phyloP scores from a whole-genome alignment of 192 early-diverging fungal genomes.

The Coemansia sp. region DNA sequence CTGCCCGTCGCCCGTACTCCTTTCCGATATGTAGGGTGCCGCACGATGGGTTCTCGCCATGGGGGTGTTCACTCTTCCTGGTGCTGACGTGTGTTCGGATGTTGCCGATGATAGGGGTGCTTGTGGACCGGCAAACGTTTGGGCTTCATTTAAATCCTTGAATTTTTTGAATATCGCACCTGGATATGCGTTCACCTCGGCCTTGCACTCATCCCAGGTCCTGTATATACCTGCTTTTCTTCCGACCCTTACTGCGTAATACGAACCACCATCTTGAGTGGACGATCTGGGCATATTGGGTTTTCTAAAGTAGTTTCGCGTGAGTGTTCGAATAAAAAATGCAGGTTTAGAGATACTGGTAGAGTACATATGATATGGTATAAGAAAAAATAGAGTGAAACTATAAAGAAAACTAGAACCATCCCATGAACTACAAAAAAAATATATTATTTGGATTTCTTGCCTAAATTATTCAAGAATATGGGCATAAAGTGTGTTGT shows the following conservation, averaged over 20 bases:
- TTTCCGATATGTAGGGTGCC: neutral
- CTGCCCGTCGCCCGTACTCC: neutral
- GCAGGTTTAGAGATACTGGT: neutral
- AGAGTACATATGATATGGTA: neutral
- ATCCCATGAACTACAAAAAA: too few species aligned
- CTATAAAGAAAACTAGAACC: too few species aligned
- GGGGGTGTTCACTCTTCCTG: neutral
- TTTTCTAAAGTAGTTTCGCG: neutral
- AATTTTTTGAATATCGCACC: slow-evolving; percentile 71
- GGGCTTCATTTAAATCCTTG: slow-evolving; percentile 57
- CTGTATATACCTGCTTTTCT: slow-evolving; percentile 29
- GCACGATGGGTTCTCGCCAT: neutral
- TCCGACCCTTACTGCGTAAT: slow-evolving; percentile 45
- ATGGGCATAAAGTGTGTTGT: too few species aligned
- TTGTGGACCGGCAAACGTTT: slow-evolving; percentile 47
- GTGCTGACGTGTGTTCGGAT: neutral
- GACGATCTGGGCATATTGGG: neutral
- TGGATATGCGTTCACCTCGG: slow-evolving; percentile 55
- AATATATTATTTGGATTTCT: too few species aligned
- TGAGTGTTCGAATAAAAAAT: neutral
- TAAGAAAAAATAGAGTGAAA: neutral
- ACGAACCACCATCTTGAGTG: neutral
- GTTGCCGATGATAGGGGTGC: neutral
- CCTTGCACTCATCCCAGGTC: slow-evolving; percentile 66
- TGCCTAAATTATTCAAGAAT: too few species aligned